Conservation (phyloP, 495 filamentous ascomycete genomes). For the Friedmanniomyces simplex region DNA sequence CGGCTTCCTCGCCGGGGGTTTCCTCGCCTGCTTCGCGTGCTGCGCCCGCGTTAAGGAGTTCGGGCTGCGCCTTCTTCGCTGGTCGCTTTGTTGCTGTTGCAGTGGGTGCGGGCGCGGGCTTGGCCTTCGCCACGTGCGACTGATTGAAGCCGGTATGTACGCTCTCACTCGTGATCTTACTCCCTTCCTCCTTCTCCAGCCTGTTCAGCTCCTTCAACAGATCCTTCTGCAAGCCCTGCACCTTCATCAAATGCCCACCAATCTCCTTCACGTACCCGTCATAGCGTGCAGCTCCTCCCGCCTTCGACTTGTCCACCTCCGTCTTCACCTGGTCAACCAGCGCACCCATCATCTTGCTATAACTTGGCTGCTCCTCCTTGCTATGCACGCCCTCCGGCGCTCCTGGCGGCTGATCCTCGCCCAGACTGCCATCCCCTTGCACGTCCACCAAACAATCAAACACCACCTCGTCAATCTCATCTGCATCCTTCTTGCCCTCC, state of each 20-base stretch:
- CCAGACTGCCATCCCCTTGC: constrained; percentile 44
- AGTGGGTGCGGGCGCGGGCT: constrained; percentile 16
- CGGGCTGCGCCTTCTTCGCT: constrained; percentile 40
- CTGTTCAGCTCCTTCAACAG: constrained; percentile 60
- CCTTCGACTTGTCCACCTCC: constrained; percentile 15
- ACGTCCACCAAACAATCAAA: constrained; percentile 81
- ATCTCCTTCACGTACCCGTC: constrained; percentile 67
- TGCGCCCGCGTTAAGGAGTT: constrained; percentile 64
- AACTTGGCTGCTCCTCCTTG: constrained; percentile 64
- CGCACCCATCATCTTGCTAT: constrained; percentile 90
- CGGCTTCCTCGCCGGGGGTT: constrained; percentile 52
- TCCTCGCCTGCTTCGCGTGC: constrained; percentile 27
- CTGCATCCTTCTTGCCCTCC: constrained; percentile 29
- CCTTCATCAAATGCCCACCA: constrained; percentile 61
- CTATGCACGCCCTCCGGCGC: constrained; percentile 71
- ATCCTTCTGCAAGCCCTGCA: constrained; percentile 65
- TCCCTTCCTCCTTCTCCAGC: constrained; percentile 74
- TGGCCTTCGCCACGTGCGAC: constrained; percentile 53
- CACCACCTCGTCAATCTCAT: constrained; percentile 65
- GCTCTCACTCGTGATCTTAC: constrained; percentile 88
- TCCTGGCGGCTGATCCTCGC: constrained; percentile 60
- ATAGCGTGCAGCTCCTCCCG: constrained; percentile 52
- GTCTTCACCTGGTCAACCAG: constrained; percentile 79
- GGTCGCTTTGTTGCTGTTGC: constrained; percentile 25
- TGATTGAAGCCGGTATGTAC: constrained; percentile 85